These are phyloP conservation scores for Parastagonospora nodorum DNA, from an alignment of 2,329 filamentous ascomycete species.

Conservation along the genomic window DNA sequence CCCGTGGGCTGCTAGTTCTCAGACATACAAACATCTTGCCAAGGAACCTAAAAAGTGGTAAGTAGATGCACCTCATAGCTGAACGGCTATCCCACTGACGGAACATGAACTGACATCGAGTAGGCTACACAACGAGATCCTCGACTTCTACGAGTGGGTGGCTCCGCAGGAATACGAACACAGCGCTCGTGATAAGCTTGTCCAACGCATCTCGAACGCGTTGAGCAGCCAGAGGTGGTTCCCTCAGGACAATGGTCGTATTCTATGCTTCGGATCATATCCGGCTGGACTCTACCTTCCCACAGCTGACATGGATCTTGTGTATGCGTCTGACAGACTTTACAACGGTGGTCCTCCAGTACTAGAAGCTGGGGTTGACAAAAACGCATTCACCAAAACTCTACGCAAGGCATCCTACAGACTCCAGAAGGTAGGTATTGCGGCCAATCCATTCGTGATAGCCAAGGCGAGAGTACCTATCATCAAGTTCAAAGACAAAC, in stretches of 20 bases:
- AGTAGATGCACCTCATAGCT: constrained; percentile 2
- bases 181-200: constrained; percentile 71
- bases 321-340: constrained; percentile 72
- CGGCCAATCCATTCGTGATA: constrained; percentile 68
- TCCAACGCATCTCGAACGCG: constrained; percentile 68
- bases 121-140: constrained; percentile 86
- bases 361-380: constrained; percentile 37
- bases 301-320: constrained; percentile 91
- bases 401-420: constrained; percentile 68
- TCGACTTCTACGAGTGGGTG: constrained; percentile 87
- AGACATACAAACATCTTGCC: constrained; percentile 61
- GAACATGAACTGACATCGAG: neutral
- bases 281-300: constrained; percentile 78
- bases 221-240: constrained; percentile 50
- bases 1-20: constrained; percentile 51
- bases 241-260: constrained; percentile 54
- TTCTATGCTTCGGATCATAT: constrained; percentile 89
- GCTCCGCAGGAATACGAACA: constrained; percentile 78
- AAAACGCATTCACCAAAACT: constrained; percentile 55
- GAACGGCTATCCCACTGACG: neutral
- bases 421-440: constrained; percentile 61
- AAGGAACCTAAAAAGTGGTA: constrained; percentile 59
- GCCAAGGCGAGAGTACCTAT: constrained; percentile 81
- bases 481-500: constrained; percentile 83
- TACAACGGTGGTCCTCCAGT: constrained; percentile 55